phyloP scores from a whole-genome alignment of 2,329 filamentous ascomycete species.

The Trichoderma sp. region DNA sequence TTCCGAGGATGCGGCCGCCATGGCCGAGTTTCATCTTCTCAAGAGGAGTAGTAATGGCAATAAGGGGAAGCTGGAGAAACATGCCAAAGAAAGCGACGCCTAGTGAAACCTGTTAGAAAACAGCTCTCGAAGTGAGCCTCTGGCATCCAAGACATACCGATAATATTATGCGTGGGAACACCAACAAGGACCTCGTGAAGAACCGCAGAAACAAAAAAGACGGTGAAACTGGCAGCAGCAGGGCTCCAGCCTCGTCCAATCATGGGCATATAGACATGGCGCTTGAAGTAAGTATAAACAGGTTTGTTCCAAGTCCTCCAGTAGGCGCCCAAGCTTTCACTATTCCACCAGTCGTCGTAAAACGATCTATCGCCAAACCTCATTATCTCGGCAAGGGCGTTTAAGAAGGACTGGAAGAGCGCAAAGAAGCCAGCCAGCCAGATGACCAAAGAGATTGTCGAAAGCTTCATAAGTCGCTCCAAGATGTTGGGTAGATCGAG shows the following conservation, averaged over 20 bases:
- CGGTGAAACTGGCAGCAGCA: conserved; percentile 67
- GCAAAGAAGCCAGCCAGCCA: conserved; percentile 98
- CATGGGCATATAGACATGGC: conserved; percentile 88
- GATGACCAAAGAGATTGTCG: conserved; percentile 90
- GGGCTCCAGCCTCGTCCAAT: conserved; percentile 78
- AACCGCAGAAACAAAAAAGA: conserved; percentile 85
- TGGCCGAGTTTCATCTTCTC: conserved; percentile 71
- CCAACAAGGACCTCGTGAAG: conserved; percentile 92
- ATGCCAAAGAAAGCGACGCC: conserved; percentile 93
- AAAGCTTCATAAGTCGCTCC: conserved; percentile 90
- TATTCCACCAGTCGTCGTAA: conserved; percentile 99
- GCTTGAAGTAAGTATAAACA: conserved; percentile 93
- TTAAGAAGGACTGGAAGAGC: conserved; percentile 88
- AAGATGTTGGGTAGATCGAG: conserved; percentile 78
- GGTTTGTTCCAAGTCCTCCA: conserved; percentile 98
- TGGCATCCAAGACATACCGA: conserved; percentile 54
- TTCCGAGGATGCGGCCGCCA: conserved; percentile 77
- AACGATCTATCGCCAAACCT: conserved; percentile 91
- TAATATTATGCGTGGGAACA: conserved; percentile 89
- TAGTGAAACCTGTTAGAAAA: conserved; percentile 30
- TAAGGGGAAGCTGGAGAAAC: conserved; percentile 88
- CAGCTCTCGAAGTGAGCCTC: background rate
- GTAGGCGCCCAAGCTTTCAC: conserved; percentile 77
- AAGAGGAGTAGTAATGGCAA: conserved; percentile 73
- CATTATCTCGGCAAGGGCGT: conserved; percentile 86